These are phyloP conservation scores for Obba rivulosa DNA, from an alignment of 768 basidiomycete genomes.

Conservation along the genomic window DNA sequence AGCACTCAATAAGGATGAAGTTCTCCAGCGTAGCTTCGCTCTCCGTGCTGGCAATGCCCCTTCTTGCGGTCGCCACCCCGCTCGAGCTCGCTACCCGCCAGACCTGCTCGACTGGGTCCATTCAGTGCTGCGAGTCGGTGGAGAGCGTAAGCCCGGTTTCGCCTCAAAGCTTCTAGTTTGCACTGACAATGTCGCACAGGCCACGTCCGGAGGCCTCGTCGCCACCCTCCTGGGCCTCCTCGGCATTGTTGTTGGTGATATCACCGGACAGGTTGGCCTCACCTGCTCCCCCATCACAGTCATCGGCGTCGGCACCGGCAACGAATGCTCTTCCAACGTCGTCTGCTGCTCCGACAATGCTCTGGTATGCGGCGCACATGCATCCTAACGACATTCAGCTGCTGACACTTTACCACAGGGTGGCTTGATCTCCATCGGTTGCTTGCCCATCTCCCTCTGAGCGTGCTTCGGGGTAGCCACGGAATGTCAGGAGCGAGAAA, in stretches of 20 bases:
- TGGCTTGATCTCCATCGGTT: conserved; percentile 2
- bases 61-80: conserved; percentile 17
- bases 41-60: conserved; percentile 9
- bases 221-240: conserved; percentile 13
- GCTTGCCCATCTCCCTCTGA: conserved; percentile 1
- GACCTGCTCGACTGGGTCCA: conserved; percentile 10
- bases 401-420: background rate
- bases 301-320: conserved; percentile 17
- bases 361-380: conserved; percentile 7
- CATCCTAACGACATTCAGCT: background rate
- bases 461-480: too few species aligned
- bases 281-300: conserved; percentile 20
- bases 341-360: conserved; percentile 24
- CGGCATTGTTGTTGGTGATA: conserved; percentile 17
- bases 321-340: conserved; percentile 13
- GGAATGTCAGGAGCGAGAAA: too few species aligned
- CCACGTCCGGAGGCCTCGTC: conserved; percentile 10
- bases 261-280: conserved; percentile 17
- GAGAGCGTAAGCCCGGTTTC: background rate
- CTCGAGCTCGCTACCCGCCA: conserved; percentile 7
- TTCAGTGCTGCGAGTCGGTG: conserved; percentile 11
- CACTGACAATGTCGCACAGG: background rate
- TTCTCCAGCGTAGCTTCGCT: background rate
- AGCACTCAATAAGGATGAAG: background rate
- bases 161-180: background rate